Evolutionary conservation across 352 stramenopile genomes (phyloP), one percentile per base, ranked within the genome.

Genomic region (Thalassiosira mediterranea): DNA sequence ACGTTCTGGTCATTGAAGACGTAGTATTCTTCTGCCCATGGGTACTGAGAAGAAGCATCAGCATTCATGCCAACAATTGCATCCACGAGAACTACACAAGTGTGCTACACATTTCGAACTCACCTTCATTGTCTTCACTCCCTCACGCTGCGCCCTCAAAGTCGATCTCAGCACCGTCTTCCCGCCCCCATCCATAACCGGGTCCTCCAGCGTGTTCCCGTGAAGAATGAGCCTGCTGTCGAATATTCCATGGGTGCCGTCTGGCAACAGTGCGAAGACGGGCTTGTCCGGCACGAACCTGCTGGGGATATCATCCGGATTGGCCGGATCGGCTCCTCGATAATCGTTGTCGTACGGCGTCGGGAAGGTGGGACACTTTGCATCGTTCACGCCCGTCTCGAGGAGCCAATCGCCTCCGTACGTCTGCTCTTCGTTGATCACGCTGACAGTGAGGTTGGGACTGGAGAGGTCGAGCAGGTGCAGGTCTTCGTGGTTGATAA

Each of bases 321-420:
- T 70, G 26, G 23, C 26, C 7, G 31, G 29, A 23, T 76, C 66
- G n/a, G 44, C 42, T 7, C 66, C 66, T 10, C 56, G 44, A 34
- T 68, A 70, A 17, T 76, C 66, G 49, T 76, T 76, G 56, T 76
- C 66, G 38, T 70, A 70, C 8, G 66, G 54, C 23, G 29, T 25
- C 3, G 66, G 66, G 2, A 76, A 76, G n/a, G 66, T 48, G 10
- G n/a, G 19, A 31, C 66, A 76, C 1, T 56, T 42, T 1, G 46
- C 38, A 2, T 68, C 44, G 34, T 53, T 19, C 15, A 76, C 46
- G 17, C 2, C 11, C 2, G 54, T 25, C 11, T 62, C 2, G 5
- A 69, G 57, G 11, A 76, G 54, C 37, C 21, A 54, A 44, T 76
- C 66, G 31, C 31, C 54, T 32, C 57, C 66, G 25, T 44, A 32